A percentile compares a stretch with the other conserved stretches of the same genome.
Evolutionary conservation across 2,329 filamentous ascomycete species (phyloP).

Genomic region (Pyrenochaeta sp.): DNA sequence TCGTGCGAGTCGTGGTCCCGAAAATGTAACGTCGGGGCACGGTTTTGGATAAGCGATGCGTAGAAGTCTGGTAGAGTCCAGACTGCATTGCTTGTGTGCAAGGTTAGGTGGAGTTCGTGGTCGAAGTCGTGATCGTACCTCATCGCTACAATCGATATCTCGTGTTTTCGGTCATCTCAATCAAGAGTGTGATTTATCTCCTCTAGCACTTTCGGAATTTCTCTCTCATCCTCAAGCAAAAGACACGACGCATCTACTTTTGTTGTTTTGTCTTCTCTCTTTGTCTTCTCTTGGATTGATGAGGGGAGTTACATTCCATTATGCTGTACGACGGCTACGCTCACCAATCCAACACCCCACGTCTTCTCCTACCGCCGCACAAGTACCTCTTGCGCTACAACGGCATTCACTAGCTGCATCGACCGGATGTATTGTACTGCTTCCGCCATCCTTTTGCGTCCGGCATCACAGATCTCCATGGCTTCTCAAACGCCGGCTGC

Average conservation of each 20-base stretch:
- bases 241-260: slow-evolving; percentile 21
- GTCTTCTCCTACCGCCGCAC: slow-evolving; percentile 26
- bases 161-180: slow-evolving; percentile 11
- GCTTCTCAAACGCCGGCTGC: slow-evolving; percentile 24
- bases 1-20: slow-evolving; percentile 19
- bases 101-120: slow-evolving; percentile 9
- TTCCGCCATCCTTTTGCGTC: slow-evolving; percentile 34
- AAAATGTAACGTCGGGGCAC: slow-evolving; percentile 32
- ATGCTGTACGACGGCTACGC: slow-evolving; percentile 36
- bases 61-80: slow-evolving; percentile 6
- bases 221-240: slow-evolving; percentile 7
- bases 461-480: slow-evolving; percentile 20
- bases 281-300: slow-evolving; percentile 16
- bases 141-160: slow-evolving; percentile 18
- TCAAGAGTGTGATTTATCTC: slow-evolving; percentile 5
- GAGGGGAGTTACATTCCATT: slow-evolving; percentile 41
- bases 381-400: slow-evolving; percentile 37
- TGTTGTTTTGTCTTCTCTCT: slow-evolving; percentile 25
- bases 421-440: slow-evolving; percentile 32
- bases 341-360: slow-evolving; percentile 27
- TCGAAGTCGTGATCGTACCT: too few species aligned
- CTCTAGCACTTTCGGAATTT: slow-evolving; percentile 5
- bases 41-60: slow-evolving; percentile 12
- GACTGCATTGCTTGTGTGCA: slow-evolving; percentile 16
- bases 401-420: slow-evolving; percentile 39